Evolutionary conservation across 2,329 filamentous ascomycete genomes (phyloP).

Genomic region (Ceratocystis colombiana): DNA sequence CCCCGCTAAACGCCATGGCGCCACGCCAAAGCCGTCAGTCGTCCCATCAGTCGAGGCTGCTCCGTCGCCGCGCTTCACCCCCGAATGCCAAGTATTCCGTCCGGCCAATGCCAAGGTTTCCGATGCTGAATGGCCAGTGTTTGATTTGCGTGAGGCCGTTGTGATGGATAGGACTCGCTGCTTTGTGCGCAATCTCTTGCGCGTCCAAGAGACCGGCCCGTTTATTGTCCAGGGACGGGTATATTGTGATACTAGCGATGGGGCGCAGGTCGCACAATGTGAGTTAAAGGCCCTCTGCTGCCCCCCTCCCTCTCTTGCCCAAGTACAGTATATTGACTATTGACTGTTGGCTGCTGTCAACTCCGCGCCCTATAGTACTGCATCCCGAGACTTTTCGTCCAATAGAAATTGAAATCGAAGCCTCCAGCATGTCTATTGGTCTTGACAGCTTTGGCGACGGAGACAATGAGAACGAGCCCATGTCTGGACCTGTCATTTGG

Average conservation of each 20-base stretch:
- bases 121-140: constrained; percentile 48
- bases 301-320: background rate
- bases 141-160: constrained; percentile 50
- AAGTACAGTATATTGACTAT: background rate
- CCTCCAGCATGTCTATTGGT: constrained; percentile 41
- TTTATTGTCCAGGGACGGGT: constrained; percentile 52
- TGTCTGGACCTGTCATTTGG: constrained; percentile 52
- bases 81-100: constrained; percentile 34
- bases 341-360: background rate
- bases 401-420: constrained; percentile 46
- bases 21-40: background rate
- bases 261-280: constrained; percentile 34
- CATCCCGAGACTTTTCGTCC: constrained; percentile 23
- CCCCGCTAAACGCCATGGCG: constrained; percentile 8
- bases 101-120: constrained; percentile 31
- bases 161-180: constrained; percentile 46
- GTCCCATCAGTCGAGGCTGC: background rate
- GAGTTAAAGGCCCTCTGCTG: constrained; percentile 27
- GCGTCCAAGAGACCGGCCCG: constrained; percentile 50
- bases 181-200: constrained; percentile 50
- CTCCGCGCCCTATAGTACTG: constrained; percentile 18
- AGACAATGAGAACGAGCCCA: constrained; percentile 11
- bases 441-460: constrained; percentile 31
- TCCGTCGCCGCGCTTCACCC: constrained; percentile 32
- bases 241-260: constrained; percentile 40